Evolutionary conservation across 2,329 filamentous ascomycete species (phyloP).

Genomic region (Botrytis pseudocinerea): DNA sequence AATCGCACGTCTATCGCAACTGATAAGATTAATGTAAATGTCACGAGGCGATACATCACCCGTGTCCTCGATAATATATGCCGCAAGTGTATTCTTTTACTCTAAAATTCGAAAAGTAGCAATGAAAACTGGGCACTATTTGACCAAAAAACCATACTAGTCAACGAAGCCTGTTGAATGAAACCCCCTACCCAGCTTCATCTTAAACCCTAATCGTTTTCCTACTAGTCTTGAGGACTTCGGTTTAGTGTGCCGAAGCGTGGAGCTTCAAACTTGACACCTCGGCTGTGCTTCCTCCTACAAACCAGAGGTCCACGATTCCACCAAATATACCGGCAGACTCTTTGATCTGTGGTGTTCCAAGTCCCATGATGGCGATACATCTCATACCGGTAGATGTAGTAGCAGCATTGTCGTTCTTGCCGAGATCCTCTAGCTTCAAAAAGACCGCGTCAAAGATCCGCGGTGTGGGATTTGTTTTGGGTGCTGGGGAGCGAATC

Average conservation of each 20-base stretch:
- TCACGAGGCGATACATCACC: background rate
- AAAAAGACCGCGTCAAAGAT: background rate
- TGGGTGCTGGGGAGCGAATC: background rate
- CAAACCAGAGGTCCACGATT: background rate
- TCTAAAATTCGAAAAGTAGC: background rate
- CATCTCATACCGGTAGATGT: background rate
- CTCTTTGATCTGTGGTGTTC: background rate
- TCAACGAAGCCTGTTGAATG: background rate
- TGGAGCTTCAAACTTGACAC: background rate
- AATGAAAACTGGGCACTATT: background rate
- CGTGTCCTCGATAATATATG: background rate
- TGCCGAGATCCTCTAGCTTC: slow-evolving; percentile 8
- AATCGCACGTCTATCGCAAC: too few relatives aligned
- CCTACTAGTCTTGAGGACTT: background rate
- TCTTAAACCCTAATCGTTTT: background rate
- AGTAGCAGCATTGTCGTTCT: background rate
- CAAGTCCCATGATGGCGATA: background rate
- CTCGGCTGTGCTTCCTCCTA: background rate
- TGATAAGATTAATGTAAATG: too few relatives aligned
- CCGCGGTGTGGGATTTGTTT: background rate
- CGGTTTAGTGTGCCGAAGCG: too few relatives aligned
- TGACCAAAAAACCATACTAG: too few relatives aligned
- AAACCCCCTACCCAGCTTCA: background rate
- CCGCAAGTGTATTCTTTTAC: background rate
- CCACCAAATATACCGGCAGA: background rate